These are phyloP conservation scores for Arctostaphylos glauca DNA, from an alignment of 148 eudicot species.

Conservation along the genomic window DNA sequence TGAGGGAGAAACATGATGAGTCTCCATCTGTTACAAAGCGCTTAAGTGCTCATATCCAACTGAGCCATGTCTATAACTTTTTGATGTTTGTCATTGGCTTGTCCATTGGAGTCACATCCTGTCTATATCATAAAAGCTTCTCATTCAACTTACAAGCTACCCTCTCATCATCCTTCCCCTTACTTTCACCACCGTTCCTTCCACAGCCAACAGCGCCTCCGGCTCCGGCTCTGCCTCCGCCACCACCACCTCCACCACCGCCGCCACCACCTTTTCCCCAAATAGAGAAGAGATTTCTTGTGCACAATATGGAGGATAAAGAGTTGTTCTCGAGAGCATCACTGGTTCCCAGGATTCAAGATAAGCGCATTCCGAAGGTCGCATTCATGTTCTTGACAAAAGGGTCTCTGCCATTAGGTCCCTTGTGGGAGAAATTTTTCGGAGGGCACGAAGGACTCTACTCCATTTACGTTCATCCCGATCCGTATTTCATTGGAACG, in stretches of 20 bases:
- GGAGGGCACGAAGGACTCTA: constrained; percentile 50
- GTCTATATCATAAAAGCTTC: constrained; percentile 22
- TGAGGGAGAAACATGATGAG: background rate
- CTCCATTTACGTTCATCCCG: constrained; percentile 60
- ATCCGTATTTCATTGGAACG: constrained; percentile 28
- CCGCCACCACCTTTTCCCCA: background rate
- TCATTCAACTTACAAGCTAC: constrained; percentile 30
- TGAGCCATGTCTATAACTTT: background rate
- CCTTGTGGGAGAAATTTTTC: constrained; percentile 71
- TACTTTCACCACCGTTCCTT: background rate
- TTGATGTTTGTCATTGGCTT: background rate
- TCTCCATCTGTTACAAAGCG: background rate
- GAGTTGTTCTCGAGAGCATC: constrained; percentile 65
- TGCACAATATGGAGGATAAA: constrained; percentile 49
- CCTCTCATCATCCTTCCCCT: background rate
- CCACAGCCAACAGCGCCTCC: background rate
- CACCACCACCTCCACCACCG: background rate
- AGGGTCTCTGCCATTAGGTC: constrained; percentile 32
- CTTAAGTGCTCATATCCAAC: background rate
- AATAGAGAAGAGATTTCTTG: background rate
- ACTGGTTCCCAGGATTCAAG: constrained; percentile 43
- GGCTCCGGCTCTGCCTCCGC: background rate
- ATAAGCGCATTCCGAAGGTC: constrained; percentile 44
- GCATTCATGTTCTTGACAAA: constrained; percentile 78
- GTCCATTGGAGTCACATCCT: constrained; percentile 6